Percentiles rank a stretch among this genome's conserved stretches.
These are phyloP conservation scores for Leucogyrophana mollusca DNA, from an alignment of 768 basidiomycete genomes.

Conservation along the genomic window DNA sequence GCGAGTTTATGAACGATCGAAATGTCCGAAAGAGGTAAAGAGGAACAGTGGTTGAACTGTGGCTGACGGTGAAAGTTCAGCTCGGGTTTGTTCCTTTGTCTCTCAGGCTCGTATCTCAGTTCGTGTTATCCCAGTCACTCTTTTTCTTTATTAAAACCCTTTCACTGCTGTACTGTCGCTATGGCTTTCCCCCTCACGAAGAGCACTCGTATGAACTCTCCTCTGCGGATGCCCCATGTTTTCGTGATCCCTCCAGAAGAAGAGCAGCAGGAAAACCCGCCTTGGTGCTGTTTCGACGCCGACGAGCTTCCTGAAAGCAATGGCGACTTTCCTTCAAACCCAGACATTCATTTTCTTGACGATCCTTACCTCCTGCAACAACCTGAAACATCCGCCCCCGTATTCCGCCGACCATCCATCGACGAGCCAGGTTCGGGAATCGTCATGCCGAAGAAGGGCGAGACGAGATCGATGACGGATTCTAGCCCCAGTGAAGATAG, in stretches of 20 bases:
- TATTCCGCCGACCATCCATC: constrained; percentile 6
- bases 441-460: constrained; percentile 19
- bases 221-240: constrained; percentile 43
- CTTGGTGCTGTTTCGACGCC: constrained; percentile 61
- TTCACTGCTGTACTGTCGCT: too few species aligned
- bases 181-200: too few species aligned
- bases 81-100: too few species aligned
- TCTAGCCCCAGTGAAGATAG: constrained; percentile 11
- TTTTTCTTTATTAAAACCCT: constrained; percentile 4
- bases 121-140: constrained; percentile 13
- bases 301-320: constrained; percentile 26
- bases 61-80: constrained; percentile 10
- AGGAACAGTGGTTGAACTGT: constrained; percentile 14
- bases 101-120: too few species aligned
- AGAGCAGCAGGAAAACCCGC: constrained; percentile 43
- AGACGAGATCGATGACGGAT: constrained; percentile 27
- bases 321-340: constrained; percentile 12
- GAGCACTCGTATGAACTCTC: background rate
- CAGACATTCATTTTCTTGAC: constrained; percentile 34
- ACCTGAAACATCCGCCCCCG: background rate
- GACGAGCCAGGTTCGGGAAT: constrained; percentile 9
- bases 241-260: constrained; percentile 60
- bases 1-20: constrained; percentile 10
- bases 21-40: constrained; percentile 19
- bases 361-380: constrained; percentile 24